Evolutionary conservation across 192 early-diverging fungal species (phyloP).

Genomic region (Coemansia sp.): DNA sequence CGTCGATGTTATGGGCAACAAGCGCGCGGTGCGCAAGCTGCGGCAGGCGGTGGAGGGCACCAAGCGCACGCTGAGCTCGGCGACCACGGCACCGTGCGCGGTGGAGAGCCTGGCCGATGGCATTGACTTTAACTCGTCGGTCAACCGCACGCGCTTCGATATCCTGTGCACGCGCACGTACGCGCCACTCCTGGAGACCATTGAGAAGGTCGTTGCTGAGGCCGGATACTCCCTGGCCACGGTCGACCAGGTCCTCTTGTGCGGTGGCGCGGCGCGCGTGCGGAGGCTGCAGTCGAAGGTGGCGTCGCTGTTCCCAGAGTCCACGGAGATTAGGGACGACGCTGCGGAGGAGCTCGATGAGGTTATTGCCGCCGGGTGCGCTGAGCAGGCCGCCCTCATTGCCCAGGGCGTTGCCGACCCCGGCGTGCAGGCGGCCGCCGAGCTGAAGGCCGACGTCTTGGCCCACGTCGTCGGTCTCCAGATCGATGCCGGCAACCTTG

Average conservation of each 20-base stretch:
- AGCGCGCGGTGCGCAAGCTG: conserved; percentile 80
- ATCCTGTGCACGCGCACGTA: conserved; percentile 80
- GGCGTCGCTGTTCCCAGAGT: conserved; percentile 69
- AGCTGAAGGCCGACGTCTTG: conserved; percentile 33
- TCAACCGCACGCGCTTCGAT: conserved; percentile 89
- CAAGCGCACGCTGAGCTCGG: conserved; percentile 83
- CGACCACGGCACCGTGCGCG: conserved; percentile 81
- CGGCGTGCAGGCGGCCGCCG: conserved; percentile 9
- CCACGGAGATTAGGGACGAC: conserved; percentile 61
- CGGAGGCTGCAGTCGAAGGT: conserved; percentile 81
- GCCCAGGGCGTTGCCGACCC: conserved; percentile 39
- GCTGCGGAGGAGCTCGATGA: conserved; percentile 89
- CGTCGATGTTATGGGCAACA: conserved; percentile 73
- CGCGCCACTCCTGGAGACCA: conserved; percentile 62
- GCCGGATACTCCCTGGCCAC: conserved; percentile 65
- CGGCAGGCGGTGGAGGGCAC: conserved; percentile 82
- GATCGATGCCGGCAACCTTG: conserved; percentile 68
- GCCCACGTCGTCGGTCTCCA: conserved; percentile 76
- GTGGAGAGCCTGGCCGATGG: conserved; percentile 92
- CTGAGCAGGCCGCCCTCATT: conserved; percentile 80
- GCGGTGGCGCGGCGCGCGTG: conserved; percentile 85
- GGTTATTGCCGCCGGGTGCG: conserved; percentile 86
- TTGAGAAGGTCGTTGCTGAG: conserved; percentile 65
- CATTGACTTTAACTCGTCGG: conserved; percentile 78
- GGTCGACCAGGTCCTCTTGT: conserved; percentile 87